phyloP scores from a whole-genome alignment of 257 asterid species.

The Solanum infundibuliforme region DNA sequence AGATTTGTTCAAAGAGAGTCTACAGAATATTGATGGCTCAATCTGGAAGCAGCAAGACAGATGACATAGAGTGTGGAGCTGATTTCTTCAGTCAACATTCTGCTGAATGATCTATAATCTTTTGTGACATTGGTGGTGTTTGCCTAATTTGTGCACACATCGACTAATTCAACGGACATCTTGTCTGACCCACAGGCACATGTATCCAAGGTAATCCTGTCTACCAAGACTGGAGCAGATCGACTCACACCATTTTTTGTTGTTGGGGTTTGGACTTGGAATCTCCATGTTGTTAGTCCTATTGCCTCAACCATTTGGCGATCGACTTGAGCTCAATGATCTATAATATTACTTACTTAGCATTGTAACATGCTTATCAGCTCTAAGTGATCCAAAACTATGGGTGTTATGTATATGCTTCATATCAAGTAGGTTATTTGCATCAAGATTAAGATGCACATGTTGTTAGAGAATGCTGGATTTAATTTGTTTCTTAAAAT shows the following conservation, averaged over 20 bases:
- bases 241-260: background rate
- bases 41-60: constrained; percentile 60
- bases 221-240: background rate
- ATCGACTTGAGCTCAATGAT: background rate
- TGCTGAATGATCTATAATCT: constrained; percentile 2
- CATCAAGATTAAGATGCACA: background rate
- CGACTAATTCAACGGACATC: background rate
- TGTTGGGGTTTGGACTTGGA: background rate
- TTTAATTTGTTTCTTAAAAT: background rate
- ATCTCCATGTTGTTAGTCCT: background rate
- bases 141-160: background rate
- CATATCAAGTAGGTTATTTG: background rate
- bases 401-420: background rate
- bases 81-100: constrained; percentile 44
- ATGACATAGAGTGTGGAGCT: constrained; percentile 90
- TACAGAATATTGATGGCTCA: constrained; percentile 90
- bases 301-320: background rate
- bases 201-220: background rate
- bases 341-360: background rate
- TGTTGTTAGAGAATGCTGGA: background rate
- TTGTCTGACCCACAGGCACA: background rate
- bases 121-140: background rate
- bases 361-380: background rate
- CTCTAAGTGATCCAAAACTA: background rate
- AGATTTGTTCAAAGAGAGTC: constrained; percentile 86